A percentile compares a stretch with the other conserved stretches of the same genome.
These are phyloP conservation scores for Diatrype stigma DNA, from an alignment of 2,329 filamentous ascomycete genomes.

Conservation along the genomic window DNA sequence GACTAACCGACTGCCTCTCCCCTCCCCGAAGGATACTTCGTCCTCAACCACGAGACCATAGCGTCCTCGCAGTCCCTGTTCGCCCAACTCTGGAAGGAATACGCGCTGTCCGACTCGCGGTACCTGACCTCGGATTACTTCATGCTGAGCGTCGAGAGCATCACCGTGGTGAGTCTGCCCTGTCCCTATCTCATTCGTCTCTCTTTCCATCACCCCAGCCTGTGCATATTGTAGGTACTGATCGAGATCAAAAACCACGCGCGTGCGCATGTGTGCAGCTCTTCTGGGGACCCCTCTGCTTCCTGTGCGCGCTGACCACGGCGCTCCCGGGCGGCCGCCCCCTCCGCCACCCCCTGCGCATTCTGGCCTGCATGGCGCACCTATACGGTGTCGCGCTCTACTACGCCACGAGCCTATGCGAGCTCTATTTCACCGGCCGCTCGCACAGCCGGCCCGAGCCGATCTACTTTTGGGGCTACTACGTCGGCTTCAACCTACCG, in stretches of 20 bases:
- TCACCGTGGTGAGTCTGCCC: constrained; percentile 67
- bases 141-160: constrained; percentile 80
- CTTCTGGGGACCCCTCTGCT: constrained; percentile 56
- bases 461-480: constrained; percentile 62
- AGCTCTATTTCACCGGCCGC: constrained; percentile 39
- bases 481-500: constrained; percentile 55
- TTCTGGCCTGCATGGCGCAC: constrained; percentile 48
- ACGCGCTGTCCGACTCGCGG: constrained; percentile 78
- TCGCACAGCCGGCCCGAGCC: constrained; percentile 55
- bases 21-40: constrained; percentile 61
- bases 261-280: constrained; percentile 36
- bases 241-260: neutral
- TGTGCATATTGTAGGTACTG: neutral
- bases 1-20: too few relatives aligned
- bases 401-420: constrained; percentile 53
- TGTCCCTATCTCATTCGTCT: too few relatives aligned
- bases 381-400: constrained; percentile 61
- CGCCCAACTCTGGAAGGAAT: constrained; percentile 91
- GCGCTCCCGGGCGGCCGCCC: constrained; percentile 35
- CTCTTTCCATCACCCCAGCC: too few relatives aligned
- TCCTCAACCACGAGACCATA: constrained; percentile 63
- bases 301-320: constrained; percentile 41
- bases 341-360: constrained; percentile 48
- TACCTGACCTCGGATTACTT: constrained; percentile 80
- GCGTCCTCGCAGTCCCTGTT: constrained; percentile 67